Conservation (phyloP, 768 basidiomycete species). For the Leccinellum luteum region DNA sequence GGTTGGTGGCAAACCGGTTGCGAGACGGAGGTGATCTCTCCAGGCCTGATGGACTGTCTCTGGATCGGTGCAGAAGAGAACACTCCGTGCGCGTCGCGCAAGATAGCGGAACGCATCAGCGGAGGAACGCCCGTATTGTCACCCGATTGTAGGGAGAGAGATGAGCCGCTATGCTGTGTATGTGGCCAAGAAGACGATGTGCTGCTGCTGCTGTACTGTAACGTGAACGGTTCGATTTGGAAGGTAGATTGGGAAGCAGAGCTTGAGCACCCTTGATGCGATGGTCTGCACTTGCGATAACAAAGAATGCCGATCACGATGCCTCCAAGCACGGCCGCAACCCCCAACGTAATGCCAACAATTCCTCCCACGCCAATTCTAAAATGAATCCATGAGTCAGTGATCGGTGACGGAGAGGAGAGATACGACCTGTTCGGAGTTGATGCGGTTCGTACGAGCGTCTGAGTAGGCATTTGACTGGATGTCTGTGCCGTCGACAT, state of each 20-base stretch:
- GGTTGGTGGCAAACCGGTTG: conserved; percentile 4
- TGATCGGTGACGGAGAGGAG: not conserved
- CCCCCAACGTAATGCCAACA: conserved; percentile 16
- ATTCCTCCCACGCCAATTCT: conserved; percentile 13
- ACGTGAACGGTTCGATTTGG: conserved; percentile 2
- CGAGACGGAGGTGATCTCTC: not conserved
- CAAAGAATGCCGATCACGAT: conserved; percentile 3
- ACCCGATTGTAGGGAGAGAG: not conserved
- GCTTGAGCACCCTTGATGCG: not conserved
- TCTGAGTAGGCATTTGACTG: conserved; percentile 1
- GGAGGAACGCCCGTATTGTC: not conserved
- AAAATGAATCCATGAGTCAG: conserved; percentile 3
- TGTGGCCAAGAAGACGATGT: not conserved
- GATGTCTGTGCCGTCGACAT: not conserved
- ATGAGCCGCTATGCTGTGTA: not conserved
- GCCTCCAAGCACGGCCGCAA: not conserved
- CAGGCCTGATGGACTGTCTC: conserved; percentile 5
- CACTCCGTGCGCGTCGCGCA: conserved; percentile 7
- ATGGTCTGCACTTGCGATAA: conserved; percentile 6
- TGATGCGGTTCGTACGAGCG: not conserved
- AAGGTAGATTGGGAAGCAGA: not conserved
- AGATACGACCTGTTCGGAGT: conserved; percentile 8
- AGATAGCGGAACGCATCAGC: conserved; percentile 9
- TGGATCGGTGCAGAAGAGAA: not conserved
- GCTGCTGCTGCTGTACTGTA: not conserved